Base-by-base conservation (phyloP, 2,329 filamentous ascomycete species). In the Epicoccum sorghinum region DNA sequence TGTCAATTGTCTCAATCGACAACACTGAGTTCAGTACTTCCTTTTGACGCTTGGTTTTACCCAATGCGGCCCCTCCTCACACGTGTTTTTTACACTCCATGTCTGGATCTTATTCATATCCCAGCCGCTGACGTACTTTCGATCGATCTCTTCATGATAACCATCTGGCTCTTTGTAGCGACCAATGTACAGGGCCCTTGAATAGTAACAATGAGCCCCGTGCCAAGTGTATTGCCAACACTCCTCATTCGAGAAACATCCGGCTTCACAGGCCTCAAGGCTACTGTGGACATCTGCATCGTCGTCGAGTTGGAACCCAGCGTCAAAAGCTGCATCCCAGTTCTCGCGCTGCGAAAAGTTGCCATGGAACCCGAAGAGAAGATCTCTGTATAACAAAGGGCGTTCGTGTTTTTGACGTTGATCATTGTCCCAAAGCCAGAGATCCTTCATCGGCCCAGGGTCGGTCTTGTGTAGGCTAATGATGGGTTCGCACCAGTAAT, bases 381-480 rank as follows among this genome's bases (percentile, higher is more conserved):
- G 44, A 29, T 60, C 51, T 24, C 25, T 43, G 41, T 61, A 57
- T n/a, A 60, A 23, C 38, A 62, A 39, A n/a, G 58, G 44, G 30
- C 48, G 42, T 32, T 35, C 42, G 18, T 37, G 39, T 18, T 48
- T 45, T 12, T 43, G 37, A n/a, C 66, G 58, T 38, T 66, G 52
- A 10, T 45, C 48, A 49, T 66, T 65, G 32, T 70, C 68, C 65
- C 75, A 83, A 32, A 71, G 65, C 71, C 78, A 79, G 27, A 82
- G 64, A 1, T 70, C 69, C 1, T 64, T 59, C 75, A 81, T 79
- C 36, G 80, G 77, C 6, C 70, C 62, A 3, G 76, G 67, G 12
- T 59, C 60, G 12, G 62, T 61, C 27, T 68, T 66, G 40, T 72
- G 68, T 52, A 68, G 59, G 4, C 65, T 72, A 7, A 77, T 51